Evolutionary conservation across 2,329 filamentous ascomycete genomes (phyloP).

Genomic region (Pyricularia sp.): DNA sequence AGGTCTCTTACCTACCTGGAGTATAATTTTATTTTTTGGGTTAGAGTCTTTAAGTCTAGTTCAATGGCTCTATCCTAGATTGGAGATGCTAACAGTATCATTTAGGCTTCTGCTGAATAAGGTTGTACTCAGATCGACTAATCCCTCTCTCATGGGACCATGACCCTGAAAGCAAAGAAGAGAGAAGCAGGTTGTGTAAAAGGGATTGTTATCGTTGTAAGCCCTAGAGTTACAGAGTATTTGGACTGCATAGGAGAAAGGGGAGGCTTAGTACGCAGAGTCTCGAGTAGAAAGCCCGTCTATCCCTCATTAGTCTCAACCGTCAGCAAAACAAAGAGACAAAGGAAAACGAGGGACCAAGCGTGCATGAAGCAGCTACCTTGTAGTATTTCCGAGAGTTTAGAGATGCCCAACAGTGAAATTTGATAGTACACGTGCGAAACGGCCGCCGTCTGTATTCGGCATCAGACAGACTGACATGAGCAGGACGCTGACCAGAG

Average conservation of each 20-base stretch:
- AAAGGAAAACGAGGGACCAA: not conserved
- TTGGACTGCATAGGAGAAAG: not conserved
- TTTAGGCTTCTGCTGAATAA: too few species aligned
- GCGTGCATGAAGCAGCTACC: not conserved
- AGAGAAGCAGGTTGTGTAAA: not conserved
- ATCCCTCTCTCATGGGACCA: not conserved
- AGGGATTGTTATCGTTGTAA: not conserved
- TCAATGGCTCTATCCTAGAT: too few species aligned
- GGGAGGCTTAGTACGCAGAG: not conserved
- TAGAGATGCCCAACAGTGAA: not conserved
- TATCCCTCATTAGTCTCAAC: not conserved
- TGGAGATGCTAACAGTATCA: too few species aligned
- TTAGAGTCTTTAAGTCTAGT: too few species aligned
- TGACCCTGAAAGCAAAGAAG: not conserved
- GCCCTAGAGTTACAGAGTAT: not conserved
- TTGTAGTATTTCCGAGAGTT: not conserved
- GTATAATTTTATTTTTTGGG: not conserved
- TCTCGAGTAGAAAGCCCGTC: not conserved
- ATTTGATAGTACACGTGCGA: not conserved
- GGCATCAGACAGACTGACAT: not conserved
- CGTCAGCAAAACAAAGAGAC: not conserved
- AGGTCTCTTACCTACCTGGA: not conserved
- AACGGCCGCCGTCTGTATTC: not conserved
- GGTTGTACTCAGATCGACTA: too few species aligned
- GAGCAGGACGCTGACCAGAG: not conserved